Conservation (phyloP, 2,329 filamentous ascomycete genomes). For the Orbilia quercus region DNA sequence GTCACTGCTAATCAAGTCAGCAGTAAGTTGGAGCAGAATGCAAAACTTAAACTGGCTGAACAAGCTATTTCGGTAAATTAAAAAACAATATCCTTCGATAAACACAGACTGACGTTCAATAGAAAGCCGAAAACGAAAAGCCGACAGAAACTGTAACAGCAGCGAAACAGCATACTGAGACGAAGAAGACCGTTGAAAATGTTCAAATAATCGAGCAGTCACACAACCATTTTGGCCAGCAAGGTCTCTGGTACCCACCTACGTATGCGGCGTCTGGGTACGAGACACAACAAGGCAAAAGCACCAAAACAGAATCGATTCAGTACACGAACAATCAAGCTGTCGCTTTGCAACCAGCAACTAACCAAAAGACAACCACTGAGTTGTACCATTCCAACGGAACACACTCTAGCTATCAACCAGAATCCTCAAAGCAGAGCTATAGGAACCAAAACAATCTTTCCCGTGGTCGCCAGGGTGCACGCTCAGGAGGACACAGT, state of each 20-base stretch:
- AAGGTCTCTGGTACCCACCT: slow-evolving; percentile 26
- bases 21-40: slow-evolving; percentile 2
- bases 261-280: slow-evolving; percentile 9
- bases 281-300: neutral
- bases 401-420: slow-evolving; percentile 17
- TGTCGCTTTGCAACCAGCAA: slow-evolving; percentile 21
- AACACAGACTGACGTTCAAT: neutral
- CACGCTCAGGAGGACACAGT: slow-evolving; percentile 35
- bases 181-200: neutral
- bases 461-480: slow-evolving; percentile 31
- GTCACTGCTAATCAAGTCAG: neutral
- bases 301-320: slow-evolving; percentile 13
- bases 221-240: slow-evolving; percentile 14
- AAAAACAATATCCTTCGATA: neutral
- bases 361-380: slow-evolving; percentile 13
- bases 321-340: slow-evolving; percentile 7
- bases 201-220: neutral
- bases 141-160: neutral
- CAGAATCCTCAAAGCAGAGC: slow-evolving; percentile 19
- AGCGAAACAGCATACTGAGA: neutral
- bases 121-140: slow-evolving; percentile 23
- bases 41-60: neutral
- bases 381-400: slow-evolving; percentile 28
- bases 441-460: slow-evolving; percentile 25
- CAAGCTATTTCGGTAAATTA: neutral